These are phyloP conservation scores for Diutina scorzettiae DNA, from an alignment of 1,139 yeast genomes.

Conservation along the genomic window DNA sequence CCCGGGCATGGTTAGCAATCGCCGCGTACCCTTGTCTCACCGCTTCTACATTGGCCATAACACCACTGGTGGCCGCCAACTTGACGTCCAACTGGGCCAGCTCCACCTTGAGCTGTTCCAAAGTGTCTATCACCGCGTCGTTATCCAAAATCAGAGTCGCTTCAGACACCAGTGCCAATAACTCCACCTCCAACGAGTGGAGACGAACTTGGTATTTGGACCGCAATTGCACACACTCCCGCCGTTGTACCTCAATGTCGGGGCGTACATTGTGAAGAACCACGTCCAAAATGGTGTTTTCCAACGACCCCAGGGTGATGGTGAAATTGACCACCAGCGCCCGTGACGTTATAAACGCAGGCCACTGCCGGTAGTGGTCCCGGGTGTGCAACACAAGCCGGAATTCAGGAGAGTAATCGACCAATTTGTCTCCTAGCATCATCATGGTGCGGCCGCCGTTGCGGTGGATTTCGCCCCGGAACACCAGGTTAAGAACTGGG, in stretches of 20 bases:
- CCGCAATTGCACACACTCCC: not conserved
- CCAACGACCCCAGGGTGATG: slow-evolving; percentile 1
- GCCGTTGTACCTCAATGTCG: not conserved
- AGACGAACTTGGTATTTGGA: not conserved
- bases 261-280: not conserved
- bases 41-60: not conserved
- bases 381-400: not conserved
- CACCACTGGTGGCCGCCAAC: not conserved
- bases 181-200: not conserved
- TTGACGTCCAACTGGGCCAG: not conserved
- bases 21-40: not conserved
- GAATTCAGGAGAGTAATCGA: not conserved
- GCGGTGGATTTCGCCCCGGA: not conserved
- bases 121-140: not conserved
- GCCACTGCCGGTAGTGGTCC: not conserved
- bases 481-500: not conserved
- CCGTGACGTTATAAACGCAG: not conserved
- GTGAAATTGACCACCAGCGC: not conserved
- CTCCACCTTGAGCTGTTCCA: not conserved
- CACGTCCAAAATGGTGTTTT: slow-evolving; percentile 1
- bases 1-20: not conserved
- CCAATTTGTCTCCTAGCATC: not conserved
- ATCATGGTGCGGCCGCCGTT: not conserved
- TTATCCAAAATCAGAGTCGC: not conserved
- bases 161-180: not conserved